phyloP scores from a whole-genome alignment of 164 flowering plant species.

The Paratinospora sagittata region DNA sequence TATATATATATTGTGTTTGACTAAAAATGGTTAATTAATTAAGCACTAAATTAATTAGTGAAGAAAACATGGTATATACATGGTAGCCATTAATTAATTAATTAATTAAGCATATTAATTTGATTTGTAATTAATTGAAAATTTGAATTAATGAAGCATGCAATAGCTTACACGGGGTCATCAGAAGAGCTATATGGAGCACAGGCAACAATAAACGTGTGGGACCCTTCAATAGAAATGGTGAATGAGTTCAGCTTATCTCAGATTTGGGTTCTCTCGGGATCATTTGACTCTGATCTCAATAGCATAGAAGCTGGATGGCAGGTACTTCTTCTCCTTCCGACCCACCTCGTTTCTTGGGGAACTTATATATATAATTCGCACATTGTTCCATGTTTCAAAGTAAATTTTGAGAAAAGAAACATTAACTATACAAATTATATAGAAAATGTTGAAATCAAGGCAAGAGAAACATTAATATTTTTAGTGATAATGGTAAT shows the following conservation, averaged over 20 bases:
- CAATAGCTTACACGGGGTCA: conserved; percentile 77
- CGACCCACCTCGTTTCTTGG: neutral
- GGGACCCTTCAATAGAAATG: conserved; percentile 77
- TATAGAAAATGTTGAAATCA: neutral
- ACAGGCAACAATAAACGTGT: conserved; percentile 88
- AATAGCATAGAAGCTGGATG: conserved; percentile 99
- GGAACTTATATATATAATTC: neutral
- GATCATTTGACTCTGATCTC: conserved; percentile 83
- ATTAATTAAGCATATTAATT: no score
- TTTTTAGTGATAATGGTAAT: no score
- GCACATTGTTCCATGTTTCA: conserved; percentile 13
- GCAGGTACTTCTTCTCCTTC: conserved; percentile 69
- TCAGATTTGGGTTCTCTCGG: conserved; percentile 88
- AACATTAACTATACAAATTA: neutral
- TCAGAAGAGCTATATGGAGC: conserved; percentile 75
- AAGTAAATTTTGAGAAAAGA: neutral
- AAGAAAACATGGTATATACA: no score
- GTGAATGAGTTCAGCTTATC: conserved; percentile 89
- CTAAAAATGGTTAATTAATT: no score
- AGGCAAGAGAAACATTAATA: no score
- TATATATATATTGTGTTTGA: no score
- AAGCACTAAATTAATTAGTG: no score
- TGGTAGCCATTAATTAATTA: no score
- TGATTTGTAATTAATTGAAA: no score
- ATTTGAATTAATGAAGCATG: conserved; percentile 45